These are phyloP conservation scores for Fomitopsis serialis DNA, from an alignment of 768 basidiomycete genomes.

Conservation along the genomic window DNA sequence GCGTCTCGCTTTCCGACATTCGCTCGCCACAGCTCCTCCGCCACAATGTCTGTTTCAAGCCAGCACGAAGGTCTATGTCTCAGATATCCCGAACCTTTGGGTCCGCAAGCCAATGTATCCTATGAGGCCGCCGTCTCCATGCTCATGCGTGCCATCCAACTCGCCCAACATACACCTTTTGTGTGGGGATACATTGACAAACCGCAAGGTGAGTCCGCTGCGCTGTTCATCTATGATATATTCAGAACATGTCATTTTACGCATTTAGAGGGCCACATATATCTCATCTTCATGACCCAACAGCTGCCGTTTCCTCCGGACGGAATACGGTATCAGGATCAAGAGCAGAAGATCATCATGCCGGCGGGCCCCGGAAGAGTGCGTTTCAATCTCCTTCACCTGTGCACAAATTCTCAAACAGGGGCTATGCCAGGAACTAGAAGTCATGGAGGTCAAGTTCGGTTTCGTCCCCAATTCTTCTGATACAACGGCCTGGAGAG, in stretches of 20 bases:
- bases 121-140: constrained; percentile 55
- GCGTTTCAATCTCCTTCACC: constrained; percentile 21
- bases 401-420: background rate
- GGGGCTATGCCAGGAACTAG: constrained; percentile 60
- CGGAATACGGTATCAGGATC: constrained; percentile 72
- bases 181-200: constrained; percentile 75
- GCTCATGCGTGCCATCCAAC: constrained; percentile 52
- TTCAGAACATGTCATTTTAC: background rate
- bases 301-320: constrained; percentile 64
- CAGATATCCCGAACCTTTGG: constrained; percentile 63
- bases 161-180: constrained; percentile 59
- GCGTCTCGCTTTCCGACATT: background rate
- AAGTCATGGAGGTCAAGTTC: constrained; percentile 66
- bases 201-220: constrained; percentile 49
- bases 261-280: constrained; percentile 56
- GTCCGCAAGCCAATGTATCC: constrained; percentile 47
- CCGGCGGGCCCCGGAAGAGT: constrained; percentile 49
- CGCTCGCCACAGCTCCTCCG: background rate
- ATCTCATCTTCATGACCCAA: constrained; percentile 60
- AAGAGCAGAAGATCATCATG: constrained; percentile 57
- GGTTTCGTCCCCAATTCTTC: constrained; percentile 68
- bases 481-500: constrained; percentile 60
- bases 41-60: background rate
- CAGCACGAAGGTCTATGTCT: constrained; percentile 56
- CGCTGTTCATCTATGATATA: background rate